Conservation (phyloP, 202 grass and related monocot species). For the Alloteropsis angusta region DNA sequence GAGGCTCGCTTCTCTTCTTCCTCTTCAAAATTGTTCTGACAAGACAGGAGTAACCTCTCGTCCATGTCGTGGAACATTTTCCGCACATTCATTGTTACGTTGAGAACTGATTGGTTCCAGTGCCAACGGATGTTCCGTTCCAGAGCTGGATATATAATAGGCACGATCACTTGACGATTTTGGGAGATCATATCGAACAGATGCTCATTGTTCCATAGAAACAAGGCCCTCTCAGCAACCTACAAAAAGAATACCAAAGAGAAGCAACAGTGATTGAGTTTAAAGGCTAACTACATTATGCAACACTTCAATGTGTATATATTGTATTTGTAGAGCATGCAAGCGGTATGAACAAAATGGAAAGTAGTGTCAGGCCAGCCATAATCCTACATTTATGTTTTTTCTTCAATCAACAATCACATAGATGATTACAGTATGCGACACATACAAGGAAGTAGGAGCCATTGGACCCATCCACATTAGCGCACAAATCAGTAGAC, state of each 20-base stretch:
- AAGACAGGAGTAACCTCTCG: conserved; percentile 61
- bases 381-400: conserved; percentile 14
- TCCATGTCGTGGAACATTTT: conserved; percentile 91
- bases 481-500: neutral
- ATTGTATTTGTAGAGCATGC: neutral
- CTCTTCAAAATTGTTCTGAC: conserved; percentile 61
- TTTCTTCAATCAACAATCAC: neutral
- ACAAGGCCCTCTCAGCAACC: conserved; percentile 87
- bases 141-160: conserved; percentile 66
- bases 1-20: conserved; percentile 63
- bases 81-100: conserved; percentile 67
- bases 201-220: conserved; percentile 93
- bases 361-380: neutral
- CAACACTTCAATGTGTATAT: neutral
- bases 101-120: conserved; percentile 82
- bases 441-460: neutral
- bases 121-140: conserved; percentile 65
- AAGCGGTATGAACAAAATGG: conserved; percentile 5
- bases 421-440: neutral
- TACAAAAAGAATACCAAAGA: conserved; percentile 23
- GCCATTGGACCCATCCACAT: neutral
- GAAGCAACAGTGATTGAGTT: neutral
- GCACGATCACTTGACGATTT: conserved; percentile 69
- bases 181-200: conserved; percentile 70
- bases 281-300: neutral